A percentile compares a stretch with the other conserved stretches of the same genome.
These are phyloP conservation scores for Penicillium simplicissimum DNA, from an alignment of 495 filamentous ascomycete species.

Conservation along the genomic window DNA sequence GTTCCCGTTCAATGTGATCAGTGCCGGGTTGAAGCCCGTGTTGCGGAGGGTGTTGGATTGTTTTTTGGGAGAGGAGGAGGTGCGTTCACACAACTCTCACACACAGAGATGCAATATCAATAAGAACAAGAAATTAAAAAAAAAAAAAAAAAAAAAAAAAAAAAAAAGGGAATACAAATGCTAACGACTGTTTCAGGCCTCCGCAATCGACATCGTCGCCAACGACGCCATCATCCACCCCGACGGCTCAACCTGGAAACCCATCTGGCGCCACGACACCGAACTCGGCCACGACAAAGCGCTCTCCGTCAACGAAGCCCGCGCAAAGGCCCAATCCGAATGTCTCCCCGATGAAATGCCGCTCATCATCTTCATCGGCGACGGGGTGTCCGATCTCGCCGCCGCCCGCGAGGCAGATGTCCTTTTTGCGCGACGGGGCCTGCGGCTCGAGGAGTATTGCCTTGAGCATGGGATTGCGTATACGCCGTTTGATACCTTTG, in stretches of 20 bases:
- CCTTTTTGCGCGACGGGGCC: conserved; percentile 68
- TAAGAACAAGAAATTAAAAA: no score
- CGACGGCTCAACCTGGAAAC: conserved; percentile 65
- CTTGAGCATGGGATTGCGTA: conserved; percentile 62
- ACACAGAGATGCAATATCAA: no score
- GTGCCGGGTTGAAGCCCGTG: conserved; percentile 69
- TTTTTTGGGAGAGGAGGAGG: conserved; percentile 62
- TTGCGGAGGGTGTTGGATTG: conserved; percentile 61
- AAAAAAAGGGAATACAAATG: no score
- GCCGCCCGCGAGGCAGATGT: conserved; percentile 75
- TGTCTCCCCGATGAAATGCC: conserved; percentile 64
- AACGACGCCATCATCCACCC: conserved; percentile 64
- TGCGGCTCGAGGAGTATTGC: conserved; percentile 73
- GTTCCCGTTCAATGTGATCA: conserved; percentile 75
- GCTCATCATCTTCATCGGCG: conserved; percentile 74
- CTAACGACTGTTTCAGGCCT: conserved; percentile 28
- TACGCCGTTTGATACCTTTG: conserved; percentile 66
- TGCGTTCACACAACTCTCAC: no score
- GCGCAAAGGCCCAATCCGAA: conserved; percentile 50
- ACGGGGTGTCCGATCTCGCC: conserved; percentile 74
- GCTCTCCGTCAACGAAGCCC: conserved; percentile 61
- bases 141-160: no score
- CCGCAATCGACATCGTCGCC: conserved; percentile 68
- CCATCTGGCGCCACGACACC: conserved; percentile 68
- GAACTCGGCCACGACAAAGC: conserved; percentile 74